Percentiles rank a stretch among this genome's conserved stretches.
Evolutionary conservation across 2,329 filamentous ascomycete genomes (phyloP).

Genomic region (Corynespora cassiicola): DNA sequence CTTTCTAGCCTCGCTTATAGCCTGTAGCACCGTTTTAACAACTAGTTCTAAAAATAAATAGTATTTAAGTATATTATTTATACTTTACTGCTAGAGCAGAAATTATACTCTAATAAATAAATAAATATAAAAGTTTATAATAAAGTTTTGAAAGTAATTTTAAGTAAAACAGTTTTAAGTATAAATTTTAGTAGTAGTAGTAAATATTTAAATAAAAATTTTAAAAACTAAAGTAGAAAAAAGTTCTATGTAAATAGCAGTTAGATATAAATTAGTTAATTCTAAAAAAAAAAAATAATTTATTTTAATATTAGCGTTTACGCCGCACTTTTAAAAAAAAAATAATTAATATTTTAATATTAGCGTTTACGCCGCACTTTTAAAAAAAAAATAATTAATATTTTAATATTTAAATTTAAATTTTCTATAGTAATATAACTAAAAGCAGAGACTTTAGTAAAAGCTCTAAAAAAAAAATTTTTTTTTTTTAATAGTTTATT

Average conservation of each 20-base stretch:
- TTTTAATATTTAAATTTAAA: constrained; percentile 53
- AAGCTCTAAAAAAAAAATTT: constrained; percentile 49
- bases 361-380: constrained; percentile 42
- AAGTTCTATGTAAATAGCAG: constrained; percentile 51
- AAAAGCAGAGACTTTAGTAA: constrained; percentile 47
- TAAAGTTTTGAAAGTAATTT: constrained; percentile 50
- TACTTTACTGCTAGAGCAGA: constrained; percentile 47
- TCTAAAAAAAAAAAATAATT: constrained; percentile 40
- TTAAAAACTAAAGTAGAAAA: constrained; percentile 45
- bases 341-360: constrained; percentile 52
- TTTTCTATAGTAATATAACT: constrained; percentile 47
- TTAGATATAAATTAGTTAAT: constrained; percentile 45
- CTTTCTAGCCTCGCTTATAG: no score
- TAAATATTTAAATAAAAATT: constrained; percentile 53
- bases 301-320: constrained; percentile 46
- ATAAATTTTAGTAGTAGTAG: constrained; percentile 52
- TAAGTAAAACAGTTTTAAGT: constrained; percentile 49
- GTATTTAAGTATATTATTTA: constrained; percentile 51
- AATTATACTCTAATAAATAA: constrained; percentile 45
- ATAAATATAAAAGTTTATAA: no score
- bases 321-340: constrained; percentile 48
- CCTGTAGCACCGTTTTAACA: no score
- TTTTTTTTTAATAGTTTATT: constrained; percentile 51
- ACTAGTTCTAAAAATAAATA: constrained; percentile 52
- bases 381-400: constrained; percentile 53